Evolutionary conservation across 225 moss, liverwort and hornwort species (phyloP).

Genomic region (Polytrichum commune): DNA sequence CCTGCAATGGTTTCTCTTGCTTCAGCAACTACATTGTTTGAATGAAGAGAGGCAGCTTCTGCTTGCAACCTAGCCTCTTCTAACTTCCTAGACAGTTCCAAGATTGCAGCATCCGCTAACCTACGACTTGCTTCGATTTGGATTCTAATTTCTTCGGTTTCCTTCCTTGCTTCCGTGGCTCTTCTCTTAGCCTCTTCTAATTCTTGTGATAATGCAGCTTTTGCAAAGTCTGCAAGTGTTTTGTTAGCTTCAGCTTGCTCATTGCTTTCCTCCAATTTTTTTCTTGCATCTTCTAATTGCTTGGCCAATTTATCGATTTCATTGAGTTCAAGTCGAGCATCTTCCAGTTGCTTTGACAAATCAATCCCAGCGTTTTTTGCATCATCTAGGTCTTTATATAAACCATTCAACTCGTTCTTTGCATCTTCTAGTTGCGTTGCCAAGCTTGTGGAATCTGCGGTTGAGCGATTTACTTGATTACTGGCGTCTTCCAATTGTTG

Average conservation of each 20-base stretch:
- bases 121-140: slow-evolving; percentile 10
- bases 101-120: slow-evolving; percentile 10
- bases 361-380: not conserved
- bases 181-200: slow-evolving; percentile 6
- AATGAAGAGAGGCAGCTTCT: slow-evolving; percentile 12
- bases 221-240: not conserved
- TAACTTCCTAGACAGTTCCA: slow-evolving; percentile 8
- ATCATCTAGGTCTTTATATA: not conserved
- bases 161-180: not conserved
- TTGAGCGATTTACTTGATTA: not conserved
- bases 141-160: slow-evolving; percentile 7
- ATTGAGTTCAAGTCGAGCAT: slow-evolving; percentile 8
- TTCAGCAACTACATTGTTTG: slow-evolving; percentile 19
- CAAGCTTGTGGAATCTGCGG: not conserved
- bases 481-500: slow-evolving; percentile 5
- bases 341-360: slow-evolving; percentile 7
- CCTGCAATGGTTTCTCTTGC: slow-evolving; percentile 28
- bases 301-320: not conserved
- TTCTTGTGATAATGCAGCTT: slow-evolving; percentile 6
- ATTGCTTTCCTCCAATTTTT: not conserved
- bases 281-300: slow-evolving; percentile 8
- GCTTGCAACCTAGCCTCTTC: slow-evolving; percentile 15
- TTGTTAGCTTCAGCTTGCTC: not conserved
- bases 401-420: not conserved
- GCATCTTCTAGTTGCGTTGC: slow-evolving; percentile 2